Percentiles rank a stretch among this genome's conserved stretches.
phyloP scores from a whole-genome alignment of 2,329 filamentous ascomycete species.

The Pseudogymnoascus sp. region DNA sequence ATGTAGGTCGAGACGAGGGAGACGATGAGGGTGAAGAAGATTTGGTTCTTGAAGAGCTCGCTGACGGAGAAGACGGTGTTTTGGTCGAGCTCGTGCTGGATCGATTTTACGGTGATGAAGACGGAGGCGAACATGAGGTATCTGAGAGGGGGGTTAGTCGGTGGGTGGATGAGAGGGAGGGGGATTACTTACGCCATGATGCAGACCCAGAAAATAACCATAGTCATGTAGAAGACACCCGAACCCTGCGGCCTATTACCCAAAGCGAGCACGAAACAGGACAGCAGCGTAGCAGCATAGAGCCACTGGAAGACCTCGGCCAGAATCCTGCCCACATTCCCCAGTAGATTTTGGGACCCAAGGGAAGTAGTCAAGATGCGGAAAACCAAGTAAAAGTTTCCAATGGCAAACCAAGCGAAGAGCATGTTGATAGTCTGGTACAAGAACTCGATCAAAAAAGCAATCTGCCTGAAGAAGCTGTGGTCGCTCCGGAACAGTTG shows the following conservation, averaged over 20 bases:
- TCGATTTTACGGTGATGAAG: constrained; percentile 84
- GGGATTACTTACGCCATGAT: constrained; percentile 72
- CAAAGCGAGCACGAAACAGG: constrained; percentile 89
- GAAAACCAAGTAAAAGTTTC: constrained; percentile 99
- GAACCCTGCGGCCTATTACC: constrained; percentile 93
- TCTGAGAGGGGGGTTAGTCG: constrained; percentile 31
- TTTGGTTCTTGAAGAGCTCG: constrained; percentile 73
- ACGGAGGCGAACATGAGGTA: constrained; percentile 93
- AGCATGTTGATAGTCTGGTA: constrained; percentile 97
- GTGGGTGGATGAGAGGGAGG: background rate
- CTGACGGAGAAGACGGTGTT: constrained; percentile 56
- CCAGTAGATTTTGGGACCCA: constrained; percentile 59
- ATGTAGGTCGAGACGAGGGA: constrained; percentile 88
- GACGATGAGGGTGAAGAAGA: constrained; percentile 90
- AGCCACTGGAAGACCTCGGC: constrained; percentile 93
- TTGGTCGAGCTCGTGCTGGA: constrained; percentile 59
- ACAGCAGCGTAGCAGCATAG: constrained; percentile 83
- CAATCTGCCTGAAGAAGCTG: constrained; percentile 75
- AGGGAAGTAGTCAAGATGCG: constrained; percentile 89
- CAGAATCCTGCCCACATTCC: constrained; percentile 68
- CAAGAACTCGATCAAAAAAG: constrained; percentile 84
- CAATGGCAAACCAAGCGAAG: constrained; percentile 92
- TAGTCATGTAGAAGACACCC: constrained; percentile 86
- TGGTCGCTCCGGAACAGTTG: constrained; percentile 93
- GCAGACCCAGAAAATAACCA: constrained; percentile 96